Percentiles rank a stretch among this genome's conserved stretches.
These are phyloP conservation scores for Nepenthes alata DNA, from an alignment of 179 eudicot species.

Conservation along the genomic window DNA sequence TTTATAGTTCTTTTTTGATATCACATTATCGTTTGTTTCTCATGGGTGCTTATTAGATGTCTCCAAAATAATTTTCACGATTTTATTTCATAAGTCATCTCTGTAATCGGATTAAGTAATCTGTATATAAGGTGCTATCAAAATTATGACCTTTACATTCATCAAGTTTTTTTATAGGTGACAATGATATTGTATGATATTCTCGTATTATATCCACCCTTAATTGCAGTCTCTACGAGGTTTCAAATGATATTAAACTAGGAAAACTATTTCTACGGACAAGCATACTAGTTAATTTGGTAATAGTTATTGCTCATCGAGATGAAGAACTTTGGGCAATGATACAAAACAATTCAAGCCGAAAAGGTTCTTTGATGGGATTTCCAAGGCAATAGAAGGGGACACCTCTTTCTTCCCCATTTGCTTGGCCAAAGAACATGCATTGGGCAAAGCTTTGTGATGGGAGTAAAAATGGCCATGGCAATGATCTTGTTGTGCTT, in stretches of 20 bases:
- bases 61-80: too few relatives aligned
- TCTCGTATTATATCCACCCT: constrained; percentile 43
- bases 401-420: constrained; percentile 9
- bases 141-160: too few relatives aligned
- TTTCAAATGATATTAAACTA: constrained; percentile 17
- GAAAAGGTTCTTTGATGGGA: constrained; percentile 3
- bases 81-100: too few relatives aligned
- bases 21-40: too few relatives aligned
- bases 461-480: constrained; percentile 13
- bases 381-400: constrained; percentile 13
- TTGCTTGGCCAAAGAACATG: constrained; percentile 16
- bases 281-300: constrained; percentile 15
- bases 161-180: constrained; percentile 16
- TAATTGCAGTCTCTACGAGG: constrained; percentile 11
- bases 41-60: too few relatives aligned
- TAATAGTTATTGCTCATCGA: constrained; percentile 15
- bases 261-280: constrained; percentile 27
- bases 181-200: constrained; percentile 47
- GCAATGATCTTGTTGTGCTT: constrained; percentile 14
- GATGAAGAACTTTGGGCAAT: constrained; percentile 36
- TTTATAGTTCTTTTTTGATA: too few relatives aligned
- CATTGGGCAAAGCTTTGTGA: constrained; percentile 10
- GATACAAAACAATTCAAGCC: constrained; percentile 12
- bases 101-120: too few relatives aligned
- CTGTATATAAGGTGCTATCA: too few relatives aligned